A percentile compares a stretch with the other conserved stretches of the same genome.
These are phyloP conservation scores for Didymella segeticola DNA, from an alignment of 2,329 filamentous ascomycete genomes.

Conservation along the genomic window DNA sequence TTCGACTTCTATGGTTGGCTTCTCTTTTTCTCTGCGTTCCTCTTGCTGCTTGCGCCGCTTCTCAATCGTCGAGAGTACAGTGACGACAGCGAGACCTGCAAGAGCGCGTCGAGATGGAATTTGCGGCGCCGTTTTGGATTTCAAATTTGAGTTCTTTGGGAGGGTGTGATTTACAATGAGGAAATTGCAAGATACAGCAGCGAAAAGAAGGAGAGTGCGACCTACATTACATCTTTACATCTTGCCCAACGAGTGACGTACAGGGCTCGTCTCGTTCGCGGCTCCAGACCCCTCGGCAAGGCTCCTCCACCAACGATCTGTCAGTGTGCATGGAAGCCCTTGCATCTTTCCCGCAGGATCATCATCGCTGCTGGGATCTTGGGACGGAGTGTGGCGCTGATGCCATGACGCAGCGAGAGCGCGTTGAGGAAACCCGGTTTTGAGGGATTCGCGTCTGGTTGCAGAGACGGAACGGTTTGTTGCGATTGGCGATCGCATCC, in stretches of 20 bases:
- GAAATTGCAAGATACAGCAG: neutral
- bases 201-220: constrained; percentile 9
- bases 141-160: neutral
- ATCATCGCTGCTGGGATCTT: constrained; percentile 18
- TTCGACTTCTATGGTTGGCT: constrained; percentile 20
- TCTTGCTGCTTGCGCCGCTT: constrained; percentile 39
- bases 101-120: constrained; percentile 42
- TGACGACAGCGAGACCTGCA: constrained; percentile 44
- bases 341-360: constrained; percentile 25
- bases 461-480: constrained; percentile 22
- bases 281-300: constrained; percentile 8
- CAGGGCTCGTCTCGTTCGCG: constrained; percentile 12
- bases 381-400: constrained; percentile 12
- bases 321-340: constrained; percentile 30
- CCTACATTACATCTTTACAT: constrained; percentile 7
- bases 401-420: constrained; percentile 28
- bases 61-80: constrained; percentile 43
- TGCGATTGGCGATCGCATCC: constrained; percentile 5
- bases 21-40: constrained; percentile 16
- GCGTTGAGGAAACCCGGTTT: constrained; percentile 32
- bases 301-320: constrained; percentile 19
- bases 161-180: neutral
- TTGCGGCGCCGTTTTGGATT: constrained; percentile 40
- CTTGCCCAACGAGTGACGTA: constrained; percentile 13
- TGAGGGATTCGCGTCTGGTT: constrained; percentile 22